A percentile compares a stretch with the other conserved stretches of the same genome.
phyloP scores from a whole-genome alignment of 352 stramenopile species.

The Pythium aristosporum region DNA sequence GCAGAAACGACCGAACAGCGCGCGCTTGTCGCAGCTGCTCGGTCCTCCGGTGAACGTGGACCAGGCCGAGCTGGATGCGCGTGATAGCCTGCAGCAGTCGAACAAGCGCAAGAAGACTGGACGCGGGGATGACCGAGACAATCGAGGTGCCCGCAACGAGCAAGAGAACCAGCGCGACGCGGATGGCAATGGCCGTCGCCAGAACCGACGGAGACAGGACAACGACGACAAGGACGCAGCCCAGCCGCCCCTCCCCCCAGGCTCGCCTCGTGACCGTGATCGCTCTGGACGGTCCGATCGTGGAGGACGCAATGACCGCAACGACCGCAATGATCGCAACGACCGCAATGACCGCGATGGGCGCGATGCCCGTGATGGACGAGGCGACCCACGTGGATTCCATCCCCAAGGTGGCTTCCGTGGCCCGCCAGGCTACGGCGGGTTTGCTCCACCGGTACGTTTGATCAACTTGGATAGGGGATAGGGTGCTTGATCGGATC shows the following conservation, averaged over 20 bases:
- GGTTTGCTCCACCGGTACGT: slow-evolving; percentile 54
- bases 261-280: slow-evolving; percentile 14
- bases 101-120: slow-evolving; percentile 63
- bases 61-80: slow-evolving; percentile 71
- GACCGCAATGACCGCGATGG: slow-evolving; percentile 14
- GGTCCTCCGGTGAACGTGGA: slow-evolving; percentile 77
- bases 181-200: slow-evolving; percentile 22
- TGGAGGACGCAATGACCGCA: slow-evolving; percentile 21
- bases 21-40: slow-evolving; percentile 49
- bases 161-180: slow-evolving; percentile 33
- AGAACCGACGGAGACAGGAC: slow-evolving; percentile 32
- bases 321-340: slow-evolving; percentile 21
- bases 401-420: slow-evolving; percentile 52
- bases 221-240: slow-evolving; percentile 24
- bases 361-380: slow-evolving; percentile 19
- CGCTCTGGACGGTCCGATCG: slow-evolving; percentile 27
- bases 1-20: slow-evolving; percentile 18
- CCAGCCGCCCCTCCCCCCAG: slow-evolving; percentile 35
- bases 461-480: not conserved
- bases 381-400: slow-evolving; percentile 16
- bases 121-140: slow-evolving; percentile 23
- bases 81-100: slow-evolving; percentile 43
- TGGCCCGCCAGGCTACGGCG: slow-evolving; percentile 63
- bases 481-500: not conserved
- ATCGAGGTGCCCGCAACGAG: slow-evolving; percentile 20